Conservation (phyloP, 345 rosid genomes). For the Mangifera indica region DNA sequence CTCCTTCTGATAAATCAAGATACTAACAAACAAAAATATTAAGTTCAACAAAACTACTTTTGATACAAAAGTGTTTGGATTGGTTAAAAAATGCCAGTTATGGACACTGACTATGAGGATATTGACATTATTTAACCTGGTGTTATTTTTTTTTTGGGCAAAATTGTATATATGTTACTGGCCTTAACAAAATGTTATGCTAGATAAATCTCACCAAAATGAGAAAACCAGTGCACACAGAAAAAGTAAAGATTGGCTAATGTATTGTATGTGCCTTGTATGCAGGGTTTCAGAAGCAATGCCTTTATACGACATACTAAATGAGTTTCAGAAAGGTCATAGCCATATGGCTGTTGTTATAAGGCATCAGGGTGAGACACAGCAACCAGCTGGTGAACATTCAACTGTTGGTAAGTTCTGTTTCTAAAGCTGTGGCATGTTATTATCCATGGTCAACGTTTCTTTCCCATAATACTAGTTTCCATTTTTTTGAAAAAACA, state of each 20-base stretch:
- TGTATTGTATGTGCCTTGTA: neutral
- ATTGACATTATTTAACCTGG: neutral
- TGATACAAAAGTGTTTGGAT: neutral
- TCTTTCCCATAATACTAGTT: neutral
- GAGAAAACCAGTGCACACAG: neutral
- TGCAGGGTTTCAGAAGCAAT: constrained; percentile 48
- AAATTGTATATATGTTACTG: no score
- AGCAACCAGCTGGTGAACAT: constrained; percentile 16
- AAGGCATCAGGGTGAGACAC: constrained; percentile 30
- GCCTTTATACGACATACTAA: constrained; percentile 63
- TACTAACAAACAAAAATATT: neutral
- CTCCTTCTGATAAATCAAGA: no score
- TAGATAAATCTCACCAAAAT: neutral
- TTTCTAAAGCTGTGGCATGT: neutral
- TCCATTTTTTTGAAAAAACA: neutral
- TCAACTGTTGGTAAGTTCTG: constrained; percentile 16
- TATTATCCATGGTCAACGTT: neutral
- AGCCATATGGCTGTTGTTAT: constrained; percentile 72
- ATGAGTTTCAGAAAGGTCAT: constrained; percentile 73
- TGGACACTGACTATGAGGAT: neutral
- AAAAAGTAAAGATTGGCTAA: neutral
- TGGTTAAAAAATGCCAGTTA: neutral
- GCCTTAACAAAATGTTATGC: neutral
- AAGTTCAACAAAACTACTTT: neutral
- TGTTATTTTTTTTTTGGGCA: neutral